These are phyloP conservation scores for Botryotinia narcissicola DNA, from an alignment of 2,329 filamentous ascomycete genomes.

Conservation along the genomic window DNA sequence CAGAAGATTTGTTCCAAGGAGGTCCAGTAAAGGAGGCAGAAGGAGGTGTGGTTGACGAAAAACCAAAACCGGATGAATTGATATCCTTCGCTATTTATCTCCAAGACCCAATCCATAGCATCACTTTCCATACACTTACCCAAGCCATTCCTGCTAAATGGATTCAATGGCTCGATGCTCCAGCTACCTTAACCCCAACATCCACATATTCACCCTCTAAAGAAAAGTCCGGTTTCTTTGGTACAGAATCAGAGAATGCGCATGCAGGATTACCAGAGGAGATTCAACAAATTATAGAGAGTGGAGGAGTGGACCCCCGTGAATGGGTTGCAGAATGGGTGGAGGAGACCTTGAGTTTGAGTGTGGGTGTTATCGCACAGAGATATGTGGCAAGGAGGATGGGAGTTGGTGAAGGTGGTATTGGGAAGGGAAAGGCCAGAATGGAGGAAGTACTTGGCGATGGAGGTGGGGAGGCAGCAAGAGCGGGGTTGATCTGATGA, in stretches of 20 bases:
- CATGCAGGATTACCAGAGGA: slow-evolving; percentile 67
- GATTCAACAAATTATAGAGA: slow-evolving; percentile 79
- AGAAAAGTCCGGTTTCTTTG: slow-evolving; percentile 35
- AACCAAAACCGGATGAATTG: slow-evolving; percentile 55
- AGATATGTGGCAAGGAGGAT: slow-evolving; percentile 91
- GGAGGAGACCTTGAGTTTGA: slow-evolving; percentile 77
- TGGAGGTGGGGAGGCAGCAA: slow-evolving; percentile 57
- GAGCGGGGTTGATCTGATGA: slow-evolving; percentile 48
- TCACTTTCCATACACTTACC: slow-evolving; percentile 79
- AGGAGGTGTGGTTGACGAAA: slow-evolving; percentile 50
- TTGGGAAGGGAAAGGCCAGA: slow-evolving; percentile 60
- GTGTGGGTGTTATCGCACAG: slow-evolving; percentile 85
- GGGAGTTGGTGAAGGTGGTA: slow-evolving; percentile 83
- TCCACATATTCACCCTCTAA: slow-evolving; percentile 34
- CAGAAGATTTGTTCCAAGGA: slow-evolving; percentile 66
- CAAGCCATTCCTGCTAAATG: slow-evolving; percentile 82
- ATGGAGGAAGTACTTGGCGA: slow-evolving; percentile 56
- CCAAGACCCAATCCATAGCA: slow-evolving; percentile 85
- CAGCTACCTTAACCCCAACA: slow-evolving; percentile 55
- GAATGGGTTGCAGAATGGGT: slow-evolving; percentile 99
- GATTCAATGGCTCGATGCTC: slow-evolving; percentile 87
- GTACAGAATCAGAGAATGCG: slow-evolving; percentile 44
- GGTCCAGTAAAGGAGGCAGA: slow-evolving; percentile 55
- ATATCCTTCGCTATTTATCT: slow-evolving; percentile 76
- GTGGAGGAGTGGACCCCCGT: slow-evolving; percentile 77